Evolutionary conservation across 164 flowering plant genomes (phyloP).

Genomic region (Magnolia changhungtana): DNA sequence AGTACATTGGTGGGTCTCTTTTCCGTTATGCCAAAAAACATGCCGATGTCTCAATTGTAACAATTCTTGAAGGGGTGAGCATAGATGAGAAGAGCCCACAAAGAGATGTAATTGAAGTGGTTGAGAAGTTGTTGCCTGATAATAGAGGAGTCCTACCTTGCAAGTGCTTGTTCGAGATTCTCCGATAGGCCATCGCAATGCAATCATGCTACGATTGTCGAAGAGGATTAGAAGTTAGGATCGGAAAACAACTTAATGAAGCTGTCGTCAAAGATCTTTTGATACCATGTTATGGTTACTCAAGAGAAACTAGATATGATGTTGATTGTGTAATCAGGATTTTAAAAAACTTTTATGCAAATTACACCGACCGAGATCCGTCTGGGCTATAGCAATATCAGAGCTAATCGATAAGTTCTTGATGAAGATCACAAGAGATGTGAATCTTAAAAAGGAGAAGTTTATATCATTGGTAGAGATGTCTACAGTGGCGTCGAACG

Average conservation of each 20-base stretch:
- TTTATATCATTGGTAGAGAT: conserved; percentile 47
- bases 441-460: conserved; percentile 32
- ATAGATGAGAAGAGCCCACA: conserved; percentile 7
- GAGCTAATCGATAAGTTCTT: conserved; percentile 56
- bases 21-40: conserved; percentile 42
- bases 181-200: conserved; percentile 32
- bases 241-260: conserved; percentile 56
- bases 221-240: conserved; percentile 47
- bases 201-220: conserved; percentile 49
- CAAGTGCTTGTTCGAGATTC: conserved; percentile 53
- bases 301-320: conserved; percentile 44
- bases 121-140: conserved; percentile 60
- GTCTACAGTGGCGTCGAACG: conserved; percentile 34
- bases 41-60: conserved; percentile 8
- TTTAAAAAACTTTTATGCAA: conserved; percentile 46
- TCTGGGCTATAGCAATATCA: conserved; percentile 43
- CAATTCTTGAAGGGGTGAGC: not conserved
- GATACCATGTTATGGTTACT: conserved; percentile 48
- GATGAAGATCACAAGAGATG: conserved; percentile 48
- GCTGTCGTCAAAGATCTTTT: conserved; percentile 53
- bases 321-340: conserved; percentile 57
- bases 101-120: conserved; percentile 56
- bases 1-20: conserved; percentile 45
- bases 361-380: conserved; percentile 9
- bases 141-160: conserved; percentile 45